Evolutionary conservation across 108 stramenopile genomes (phyloP), one percentile per base, ranked within the genome.

Genomic region (Craspedostauros australis): DNA sequence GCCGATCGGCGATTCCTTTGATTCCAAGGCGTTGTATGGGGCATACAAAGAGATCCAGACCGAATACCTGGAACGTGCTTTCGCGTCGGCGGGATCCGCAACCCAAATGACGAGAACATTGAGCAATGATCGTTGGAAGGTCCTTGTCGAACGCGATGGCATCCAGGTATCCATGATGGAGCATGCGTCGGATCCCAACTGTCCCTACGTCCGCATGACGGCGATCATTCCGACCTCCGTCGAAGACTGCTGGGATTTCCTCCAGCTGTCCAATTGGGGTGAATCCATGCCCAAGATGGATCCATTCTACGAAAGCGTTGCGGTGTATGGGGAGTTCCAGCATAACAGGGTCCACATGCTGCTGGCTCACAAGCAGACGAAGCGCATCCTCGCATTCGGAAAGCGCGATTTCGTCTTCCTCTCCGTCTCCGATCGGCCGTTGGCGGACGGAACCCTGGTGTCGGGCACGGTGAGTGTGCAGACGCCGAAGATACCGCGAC

Each of bases 151-250:
- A 9, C 45, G 58, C 2, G 73, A 82, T 25, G 67, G 72, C 23
- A 62, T 73, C 21, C 23, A 60, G 46, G 72, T 83, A 2, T 59
- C 63, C 26, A 37, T 83, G 34, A 33, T 83, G 19, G 52, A 79
- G 27, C 82, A 83, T 50, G 60, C 63, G 4, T 46, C 55, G 18
- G 82, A 83, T 44, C 75, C 82, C 19, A 11, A 33, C 3, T 83
- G 82, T 49, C 82, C 82, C n/a, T 83, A 83, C 43, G 77, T 83
- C 6, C 60, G 62, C 39, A 83, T 83, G 82, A 76, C 50, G 33
- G 57, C 68, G 0, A 43, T 73, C 6, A 70, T 83, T 49, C 77
- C 77, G 7, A 43, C 53, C 0, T 43, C 75, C 0, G 46, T 78
- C 0, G 41, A 67, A 54, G 60, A 70, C 1, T 75, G 77, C 28